Conservation (phyloP, 306 rosid genomes). For the Betula pendula region DNA sequence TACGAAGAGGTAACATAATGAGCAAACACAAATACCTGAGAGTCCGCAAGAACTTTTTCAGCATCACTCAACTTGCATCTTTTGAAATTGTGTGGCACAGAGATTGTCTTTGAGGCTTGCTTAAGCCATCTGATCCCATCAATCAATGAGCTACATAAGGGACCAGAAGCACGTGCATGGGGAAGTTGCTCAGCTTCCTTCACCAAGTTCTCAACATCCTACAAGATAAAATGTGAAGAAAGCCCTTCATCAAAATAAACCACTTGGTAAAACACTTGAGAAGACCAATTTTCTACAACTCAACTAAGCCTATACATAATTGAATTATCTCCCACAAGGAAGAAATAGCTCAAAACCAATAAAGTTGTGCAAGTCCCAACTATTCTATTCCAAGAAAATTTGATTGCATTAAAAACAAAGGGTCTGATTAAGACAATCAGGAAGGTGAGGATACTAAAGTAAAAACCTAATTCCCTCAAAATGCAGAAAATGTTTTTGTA, state of each 20-base stretch:
- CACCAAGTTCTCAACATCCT: slow-evolving; percentile 70
- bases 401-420: background rate
- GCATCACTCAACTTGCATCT: slow-evolving; percentile 65
- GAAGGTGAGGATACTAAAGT: background rate
- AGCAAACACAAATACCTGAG: slow-evolving; percentile 46
- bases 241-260: slow-evolving; percentile 17
- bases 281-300: background rate
- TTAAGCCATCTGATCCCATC: slow-evolving; percentile 74
- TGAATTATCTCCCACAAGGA: background rate
- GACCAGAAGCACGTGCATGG: slow-evolving; percentile 45
- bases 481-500: background rate
- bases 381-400: background rate
- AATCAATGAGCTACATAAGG: slow-evolving; percentile 54
- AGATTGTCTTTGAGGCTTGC: slow-evolving; percentile 60
- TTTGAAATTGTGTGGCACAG: slow-evolving; percentile 42
- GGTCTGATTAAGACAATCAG: background rate
- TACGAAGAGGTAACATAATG: slow-evolving; percentile 10
- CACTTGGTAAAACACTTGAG: background rate
- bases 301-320: background rate
- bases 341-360: background rate
- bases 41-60: slow-evolving; percentile 58
- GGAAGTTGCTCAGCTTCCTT: slow-evolving; percentile 50
- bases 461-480: background rate
- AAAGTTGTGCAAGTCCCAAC: background rate
- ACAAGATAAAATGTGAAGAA: slow-evolving; percentile 33